Base-by-base conservation (phyloP, 169 alveolate genomes). In the Perkinsus chesapeaki region DNA sequence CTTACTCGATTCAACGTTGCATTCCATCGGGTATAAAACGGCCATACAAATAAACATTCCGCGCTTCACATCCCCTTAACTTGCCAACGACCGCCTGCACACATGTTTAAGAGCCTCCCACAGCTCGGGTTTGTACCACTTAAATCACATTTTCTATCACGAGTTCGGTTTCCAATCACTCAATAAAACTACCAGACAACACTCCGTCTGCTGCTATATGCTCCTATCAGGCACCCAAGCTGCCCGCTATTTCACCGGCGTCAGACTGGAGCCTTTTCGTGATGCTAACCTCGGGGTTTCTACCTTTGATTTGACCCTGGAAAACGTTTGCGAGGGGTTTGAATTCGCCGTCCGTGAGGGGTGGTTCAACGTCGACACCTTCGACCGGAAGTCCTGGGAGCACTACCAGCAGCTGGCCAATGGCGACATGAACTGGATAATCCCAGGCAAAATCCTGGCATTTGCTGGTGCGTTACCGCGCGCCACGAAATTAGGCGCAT, bases 381-480 rank as follows among this genome's bases (percentile, higher is more conserved):
- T 98, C 91, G 97, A 97, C 39, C 92, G 96, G 0, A 96, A 97
- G 92, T 97, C 96, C 73, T 98, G 97, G 93, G 98, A 97, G 94
- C 95, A 95, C 92, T 97, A 97, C 94, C 98, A 97, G 92, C 97
- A 97, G 73, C 98, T 98, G n/a, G 98, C 97, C 91, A 97, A 95
- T 92, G 99, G 99, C 39, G 99, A 98, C 94, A 94, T 97, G 93
- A 97, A 97, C 93, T 97, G 98, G 98, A 96, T 97, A n/a, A 95
- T 98, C 39, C 99, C 99, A 0, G 95, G 95, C 34, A 98, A 96
- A 92, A 96, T 98, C 92, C 93, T 97, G 19, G 98, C 99, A 16
- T 98, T 98, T 92, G 95, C 97, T 39, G 82, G 82, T 60, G 31
- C 3, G 82, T 12, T 34, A 60, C 82, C 82, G 82, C 82, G 82